These are phyloP conservation scores for rapeseed (Brassica napus) DNA, from an alignment of 345 rosid species.

Conservation along the genomic window DNA sequence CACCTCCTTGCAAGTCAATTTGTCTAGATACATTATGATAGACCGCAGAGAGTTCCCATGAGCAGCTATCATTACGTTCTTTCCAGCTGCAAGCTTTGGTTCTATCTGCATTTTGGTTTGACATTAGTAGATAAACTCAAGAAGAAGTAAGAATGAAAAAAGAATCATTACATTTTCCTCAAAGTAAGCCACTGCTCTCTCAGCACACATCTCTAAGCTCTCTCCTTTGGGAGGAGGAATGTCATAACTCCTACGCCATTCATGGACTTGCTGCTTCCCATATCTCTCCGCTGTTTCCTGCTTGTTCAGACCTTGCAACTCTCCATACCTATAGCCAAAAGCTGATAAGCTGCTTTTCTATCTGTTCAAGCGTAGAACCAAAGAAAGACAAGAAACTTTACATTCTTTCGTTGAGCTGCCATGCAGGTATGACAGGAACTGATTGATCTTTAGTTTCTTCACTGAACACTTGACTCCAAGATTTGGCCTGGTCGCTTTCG, in stretches of 20 bases:
- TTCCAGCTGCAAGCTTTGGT: slow-evolving; percentile 82
- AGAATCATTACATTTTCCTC: slow-evolving; percentile 29
- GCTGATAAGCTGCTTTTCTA: neutral
- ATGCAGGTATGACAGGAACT: slow-evolving; percentile 79
- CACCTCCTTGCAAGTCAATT: slow-evolving; percentile 93
- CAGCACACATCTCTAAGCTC: slow-evolving; percentile 98
- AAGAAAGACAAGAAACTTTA: slow-evolving; percentile 16
- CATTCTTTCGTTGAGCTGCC: slow-evolving; percentile 99
- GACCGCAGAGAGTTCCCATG: slow-evolving; percentile 94
- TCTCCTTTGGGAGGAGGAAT: slow-evolving; percentile 95
- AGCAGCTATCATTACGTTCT: slow-evolving; percentile 89
- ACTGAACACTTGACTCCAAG: slow-evolving; percentile 86
- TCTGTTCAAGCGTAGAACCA: neutral
- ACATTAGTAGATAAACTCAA: slow-evolving; percentile 2
- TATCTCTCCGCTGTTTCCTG: slow-evolving; percentile 89
- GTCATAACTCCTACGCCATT: slow-evolving; percentile 96
- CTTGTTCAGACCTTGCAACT: slow-evolving; percentile 92
- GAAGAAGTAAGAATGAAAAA: neutral
- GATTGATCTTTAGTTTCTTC: slow-evolving; percentile 81
- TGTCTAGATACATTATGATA: slow-evolving; percentile 96
- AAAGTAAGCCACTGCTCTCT: slow-evolving; percentile 65
- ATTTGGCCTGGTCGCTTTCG: slow-evolving; percentile 70
- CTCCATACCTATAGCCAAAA: slow-evolving; percentile 70
- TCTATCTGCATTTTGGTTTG: slow-evolving; percentile 56
- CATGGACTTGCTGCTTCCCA: slow-evolving; percentile 87